Evolutionary conservation across 768 basidiomycete genomes (phyloP), one percentile per base, ranked within the genome.

Genomic region (Russula sp.): DNA sequence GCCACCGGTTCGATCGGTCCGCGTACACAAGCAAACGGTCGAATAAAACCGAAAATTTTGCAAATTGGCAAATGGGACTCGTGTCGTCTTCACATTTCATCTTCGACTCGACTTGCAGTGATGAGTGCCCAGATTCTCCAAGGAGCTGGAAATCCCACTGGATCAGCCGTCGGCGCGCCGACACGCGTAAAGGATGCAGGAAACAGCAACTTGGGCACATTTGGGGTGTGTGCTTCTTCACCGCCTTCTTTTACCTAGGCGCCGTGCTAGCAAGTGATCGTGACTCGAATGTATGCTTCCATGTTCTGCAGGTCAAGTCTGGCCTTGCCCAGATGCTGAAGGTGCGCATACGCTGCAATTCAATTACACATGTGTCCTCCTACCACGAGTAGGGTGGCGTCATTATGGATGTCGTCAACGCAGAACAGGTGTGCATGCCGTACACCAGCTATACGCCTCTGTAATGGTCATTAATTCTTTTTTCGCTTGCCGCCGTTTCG

Each of bases 251-350:
- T 42, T 31, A n/a, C 53, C 11, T 55, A 37, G 34, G 53, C 49
- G 60, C 61, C 48, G 42, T 44, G 27, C 39, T 50, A 48, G 40
- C 51, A 52, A 20, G 57, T 35, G 40, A 47, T 35, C 55, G 61
- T 6, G 49, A 57, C 18, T 34, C 51, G 27, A 7, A 62, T 61
- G 62, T 37, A 52, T 66, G 68, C 53, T 50, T 53, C 45, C 61
- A 58, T 20, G 42, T 54, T 3, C 48, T 66, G 32, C 51, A 91
- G 89, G 94, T 95, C 71, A 95, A 95, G 76, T 91, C 91, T 27
- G 94, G 93, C 63, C 79, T 98, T 51, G 94, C 95, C 4, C 94
- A 97, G 80, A 97, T 98, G 95, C 80, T 97, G 70, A 97, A 97
- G 83, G 90, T 88, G 55, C 42, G 76, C 58, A 55, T 51, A 53